phyloP scores from a whole-genome alignment of 2,329 filamentous ascomycete genomes.

The Lecanoromycetidae sp. region DNA sequence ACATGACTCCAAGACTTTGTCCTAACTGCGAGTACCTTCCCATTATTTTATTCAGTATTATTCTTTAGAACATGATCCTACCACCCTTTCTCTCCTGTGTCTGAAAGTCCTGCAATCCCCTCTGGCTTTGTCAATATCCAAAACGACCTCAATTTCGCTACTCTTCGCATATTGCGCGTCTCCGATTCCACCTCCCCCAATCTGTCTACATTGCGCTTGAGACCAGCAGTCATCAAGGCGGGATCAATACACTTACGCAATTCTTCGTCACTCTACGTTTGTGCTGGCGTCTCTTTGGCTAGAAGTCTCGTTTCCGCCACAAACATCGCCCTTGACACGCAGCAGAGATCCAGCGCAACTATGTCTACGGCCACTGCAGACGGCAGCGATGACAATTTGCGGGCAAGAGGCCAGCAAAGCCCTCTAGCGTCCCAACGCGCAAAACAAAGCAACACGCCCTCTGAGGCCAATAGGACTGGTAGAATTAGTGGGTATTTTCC shows the following conservation, averaged over 20 bases:
- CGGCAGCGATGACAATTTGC: slow-evolving; percentile 24
- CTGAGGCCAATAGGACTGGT: slow-evolving; percentile 22
- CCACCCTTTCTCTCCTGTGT: background rate
- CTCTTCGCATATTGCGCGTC: no score
- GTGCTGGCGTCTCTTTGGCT: background rate
- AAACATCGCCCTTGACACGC: background rate
- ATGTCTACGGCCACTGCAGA: slow-evolving; percentile 22
- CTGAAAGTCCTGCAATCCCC: no score
- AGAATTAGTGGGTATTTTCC: slow-evolving; percentile 52
- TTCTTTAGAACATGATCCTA: background rate
- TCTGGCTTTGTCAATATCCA: no score
- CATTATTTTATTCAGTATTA: background rate
- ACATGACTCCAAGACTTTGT: background rate
- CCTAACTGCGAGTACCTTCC: background rate
- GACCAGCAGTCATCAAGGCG: background rate
- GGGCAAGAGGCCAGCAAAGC: slow-evolving; percentile 31
- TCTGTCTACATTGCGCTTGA: background rate
- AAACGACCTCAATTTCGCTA: no score
- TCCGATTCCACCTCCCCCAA: background rate
- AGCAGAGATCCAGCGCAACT: background rate
- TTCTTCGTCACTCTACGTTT: background rate
- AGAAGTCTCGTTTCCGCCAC: background rate
- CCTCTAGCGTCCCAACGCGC: slow-evolving; percentile 38
- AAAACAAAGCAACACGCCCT: slow-evolving; percentile 23
- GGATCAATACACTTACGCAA: background rate